These are phyloP conservation scores for Erythrophleum ivorense DNA, from an alignment of 331 rosid species.

Conservation along the genomic window DNA sequence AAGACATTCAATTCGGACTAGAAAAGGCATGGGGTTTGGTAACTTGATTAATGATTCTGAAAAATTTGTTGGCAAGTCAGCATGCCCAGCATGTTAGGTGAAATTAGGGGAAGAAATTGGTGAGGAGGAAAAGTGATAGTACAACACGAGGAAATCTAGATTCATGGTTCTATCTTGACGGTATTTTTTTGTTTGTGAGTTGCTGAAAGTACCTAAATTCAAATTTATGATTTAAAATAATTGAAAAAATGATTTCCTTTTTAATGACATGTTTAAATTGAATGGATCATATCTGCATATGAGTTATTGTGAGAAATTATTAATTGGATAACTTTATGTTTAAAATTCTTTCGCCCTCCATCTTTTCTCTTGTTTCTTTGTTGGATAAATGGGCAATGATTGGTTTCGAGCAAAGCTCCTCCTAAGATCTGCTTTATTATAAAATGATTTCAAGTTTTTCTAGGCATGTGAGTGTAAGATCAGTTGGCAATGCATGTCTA, in stretches of 20 bases:
- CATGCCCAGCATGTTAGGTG: conserved; percentile 5
- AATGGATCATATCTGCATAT: not conserved
- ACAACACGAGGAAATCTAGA: not conserved
- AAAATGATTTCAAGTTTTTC: conserved; percentile 1
- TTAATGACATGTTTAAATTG: conserved; percentile 2
- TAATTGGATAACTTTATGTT: conserved; percentile 17
- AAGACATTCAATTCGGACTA: conserved; percentile 11
- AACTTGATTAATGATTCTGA: not conserved
- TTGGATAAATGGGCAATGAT: conserved; percentile 38
- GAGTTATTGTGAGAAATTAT: conserved; percentile 16
- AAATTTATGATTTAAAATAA: conserved; percentile 29
- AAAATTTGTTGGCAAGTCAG: not conserved
- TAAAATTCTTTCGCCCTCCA: conserved; percentile 31
- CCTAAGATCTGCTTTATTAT: conserved; percentile 31
- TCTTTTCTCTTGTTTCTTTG: conserved; percentile 4
- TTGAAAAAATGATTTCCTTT: not conserved
- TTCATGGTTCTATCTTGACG: not conserved
- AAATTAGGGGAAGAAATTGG: not conserved
- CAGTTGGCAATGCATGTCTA: conserved; percentile 46
- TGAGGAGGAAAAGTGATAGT: not conserved
- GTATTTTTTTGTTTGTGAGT: conserved; percentile 2
- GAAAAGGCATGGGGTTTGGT: conserved; percentile 15
- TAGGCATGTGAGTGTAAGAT: conserved; percentile 36
- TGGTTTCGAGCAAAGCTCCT: conserved; percentile 28
- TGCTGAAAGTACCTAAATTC: not conserved